A percentile compares a stretch with the other conserved stretches of the same genome.
Conservation (phyloP, 179 eudicot genomes). For the Dionaea muscipula region DNA sequence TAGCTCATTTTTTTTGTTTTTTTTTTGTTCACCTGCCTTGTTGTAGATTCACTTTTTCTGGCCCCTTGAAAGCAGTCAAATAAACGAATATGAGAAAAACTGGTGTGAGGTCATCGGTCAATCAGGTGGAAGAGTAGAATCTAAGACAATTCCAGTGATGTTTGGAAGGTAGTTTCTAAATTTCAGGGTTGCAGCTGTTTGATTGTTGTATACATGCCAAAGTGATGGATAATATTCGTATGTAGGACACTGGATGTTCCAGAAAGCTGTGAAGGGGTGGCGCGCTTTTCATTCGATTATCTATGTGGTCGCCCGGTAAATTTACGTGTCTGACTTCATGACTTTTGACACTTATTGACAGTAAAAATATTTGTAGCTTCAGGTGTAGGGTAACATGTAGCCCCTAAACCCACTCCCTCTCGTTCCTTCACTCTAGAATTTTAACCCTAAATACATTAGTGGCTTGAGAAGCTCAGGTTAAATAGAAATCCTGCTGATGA, state of each 20-base stretch:
- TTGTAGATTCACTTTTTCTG: constrained; percentile 63
- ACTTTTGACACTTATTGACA: not conserved
- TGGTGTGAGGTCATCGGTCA: constrained; percentile 44
- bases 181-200: not conserved
- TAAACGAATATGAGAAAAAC: constrained; percentile 40
- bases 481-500: no score
- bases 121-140: constrained; percentile 40
- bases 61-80: constrained; percentile 46
- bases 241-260: constrained; percentile 63
- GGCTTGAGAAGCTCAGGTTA: no score
- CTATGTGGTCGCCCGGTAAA: constrained; percentile 84
- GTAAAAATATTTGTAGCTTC: not conserved
- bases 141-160: constrained; percentile 66
- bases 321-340: constrained; percentile 6
- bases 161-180: constrained; percentile 62
- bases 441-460: no score
- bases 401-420: no score
- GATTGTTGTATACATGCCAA: not conserved
- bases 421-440: no score
- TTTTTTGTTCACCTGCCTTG: constrained; percentile 8
- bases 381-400: no score
- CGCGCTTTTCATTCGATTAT: constrained; percentile 71
- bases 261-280: constrained; percentile 79
- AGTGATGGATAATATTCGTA: not conserved
- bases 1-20: not conserved